Base-by-base conservation (phyloP, 1,139 yeast genomes). In the Suhomyces taliae region DNA sequence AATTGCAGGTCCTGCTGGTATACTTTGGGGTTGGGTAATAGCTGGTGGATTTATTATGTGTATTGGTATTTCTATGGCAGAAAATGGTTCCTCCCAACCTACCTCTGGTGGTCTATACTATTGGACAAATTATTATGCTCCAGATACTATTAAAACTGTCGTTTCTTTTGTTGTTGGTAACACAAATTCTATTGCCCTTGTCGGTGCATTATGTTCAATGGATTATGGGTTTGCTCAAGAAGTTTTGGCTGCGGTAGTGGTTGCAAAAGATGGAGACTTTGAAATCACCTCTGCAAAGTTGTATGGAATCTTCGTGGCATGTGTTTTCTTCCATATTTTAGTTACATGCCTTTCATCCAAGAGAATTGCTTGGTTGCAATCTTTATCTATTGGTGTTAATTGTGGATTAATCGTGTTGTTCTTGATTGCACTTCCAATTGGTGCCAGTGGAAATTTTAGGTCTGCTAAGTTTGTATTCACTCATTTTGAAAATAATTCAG, bases 1-100 rank as follows among this genome's bases (percentile, higher is more conserved):
- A 9, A 34, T 53, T 37, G 83, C 81, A 29, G 84, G 84, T 2
- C 78, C 82, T 4, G 81, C 77, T 19, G 77, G 85, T 9, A 72
- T 81, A 26, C 76, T 83, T 12, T 85, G 90, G 88, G 87, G 90
- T 44, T 85, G 90, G 88, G 72, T 83, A 45, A 70, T 77, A 44
- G 78, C 84, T 39, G 76, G 79, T 24, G 53, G 74, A 43, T 83
- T 84, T 51, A 79, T 85, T 49, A 63, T 83, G 43, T 66, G 75
- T 48, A 78, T 82, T 50, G 90, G 89, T 7, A 55, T 77, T 46
- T 74, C 85, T n/a, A 83, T 85, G 74, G 78, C 87, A n/a, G 85
- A 83, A 54, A 67, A 83, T 47, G 85, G 86, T 1, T 78, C 85
- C 34, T 78, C 87, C n/a, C 79, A 81, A 60, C 90, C 90, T 44